Percentiles rank a stretch among this genome's conserved stretches.
Conservation (phyloP, 108 stramenopile genomes). For the Cylindrotheca fusiformis region DNA sequence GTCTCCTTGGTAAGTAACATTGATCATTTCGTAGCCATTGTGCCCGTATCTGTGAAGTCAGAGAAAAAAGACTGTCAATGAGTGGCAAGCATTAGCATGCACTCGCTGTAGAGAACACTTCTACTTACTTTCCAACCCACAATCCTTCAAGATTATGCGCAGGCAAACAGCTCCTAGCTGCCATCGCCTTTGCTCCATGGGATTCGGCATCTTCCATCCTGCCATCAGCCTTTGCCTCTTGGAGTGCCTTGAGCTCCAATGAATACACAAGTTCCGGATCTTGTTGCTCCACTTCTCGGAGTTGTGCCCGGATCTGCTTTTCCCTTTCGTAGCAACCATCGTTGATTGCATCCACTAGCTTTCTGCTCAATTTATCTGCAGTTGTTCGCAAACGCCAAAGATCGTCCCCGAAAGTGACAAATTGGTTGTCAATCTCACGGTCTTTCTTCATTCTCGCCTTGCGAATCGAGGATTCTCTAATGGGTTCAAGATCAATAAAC, state of each 20-base stretch:
- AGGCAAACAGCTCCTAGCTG: slow-evolving; percentile 52
- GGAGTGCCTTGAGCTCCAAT: slow-evolving; percentile 26
- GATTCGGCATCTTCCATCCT: slow-evolving; percentile 38
- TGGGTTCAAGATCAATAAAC: slow-evolving; percentile 40
- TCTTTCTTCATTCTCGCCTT: slow-evolving; percentile 30
- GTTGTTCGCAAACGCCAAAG: slow-evolving; percentile 45
- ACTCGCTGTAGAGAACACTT: not conserved
- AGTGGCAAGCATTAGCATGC: slow-evolving; percentile 8
- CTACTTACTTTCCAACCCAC: slow-evolving; percentile 84
- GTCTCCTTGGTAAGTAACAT: slow-evolving; percentile 79
- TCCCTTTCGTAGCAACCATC: slow-evolving; percentile 18
- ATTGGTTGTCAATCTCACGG: slow-evolving; percentile 18
- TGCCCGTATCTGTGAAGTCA: slow-evolving; percentile 55
- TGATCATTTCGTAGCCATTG: slow-evolving; percentile 66
- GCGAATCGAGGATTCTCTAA: slow-evolving; percentile 27
- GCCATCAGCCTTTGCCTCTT: slow-evolving; percentile 36
- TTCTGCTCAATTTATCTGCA: slow-evolving; percentile 22
- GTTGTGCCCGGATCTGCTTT: slow-evolving; percentile 28
- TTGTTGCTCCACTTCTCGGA: slow-evolving; percentile 34
- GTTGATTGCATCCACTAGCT: slow-evolving; percentile 37
- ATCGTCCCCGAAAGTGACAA: slow-evolving; percentile 51
- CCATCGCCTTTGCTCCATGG: slow-evolving; percentile 33
- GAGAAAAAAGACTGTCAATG: not conserved
- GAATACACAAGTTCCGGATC: slow-evolving; percentile 58
- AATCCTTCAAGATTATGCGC: slow-evolving; percentile 79